phyloP scores from a whole-genome alignment of 345 rosid genomes.

The Eucalyptus erythrocorys region DNA sequence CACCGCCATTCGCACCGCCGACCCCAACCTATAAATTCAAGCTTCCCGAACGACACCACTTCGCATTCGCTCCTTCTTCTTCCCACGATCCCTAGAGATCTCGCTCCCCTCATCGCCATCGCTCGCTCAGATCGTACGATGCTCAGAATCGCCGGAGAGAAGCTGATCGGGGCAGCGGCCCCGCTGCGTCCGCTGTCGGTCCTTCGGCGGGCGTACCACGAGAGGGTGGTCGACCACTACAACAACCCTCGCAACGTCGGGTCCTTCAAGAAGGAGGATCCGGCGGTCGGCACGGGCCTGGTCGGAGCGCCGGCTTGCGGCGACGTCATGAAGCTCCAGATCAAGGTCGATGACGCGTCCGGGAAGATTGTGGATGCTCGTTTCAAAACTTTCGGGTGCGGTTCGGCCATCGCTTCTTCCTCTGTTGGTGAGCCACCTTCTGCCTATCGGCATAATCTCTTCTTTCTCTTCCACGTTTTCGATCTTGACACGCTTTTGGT shows the following conservation, averaged over 20 bases:
- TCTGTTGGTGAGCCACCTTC: constrained; percentile 48
- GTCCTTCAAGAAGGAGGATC: constrained; percentile 84
- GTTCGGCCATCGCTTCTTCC: constrained; percentile 95
- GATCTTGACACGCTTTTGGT: neutral
- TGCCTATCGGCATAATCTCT: neutral
- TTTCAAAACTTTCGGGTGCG: constrained; percentile 97
- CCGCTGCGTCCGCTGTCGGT: neutral
- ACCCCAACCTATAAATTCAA: neutral
- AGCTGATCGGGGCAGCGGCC: neutral
- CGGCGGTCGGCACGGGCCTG: constrained; percentile 70
- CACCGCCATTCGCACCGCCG: neutral
- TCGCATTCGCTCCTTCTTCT: neutral
- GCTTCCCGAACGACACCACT: neutral
- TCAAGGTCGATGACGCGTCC: constrained; percentile 73
- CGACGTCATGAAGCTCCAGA: constrained; percentile 97
- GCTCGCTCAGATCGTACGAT: neutral
- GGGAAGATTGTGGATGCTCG: constrained; percentile 82
- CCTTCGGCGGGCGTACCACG: constrained; percentile 47
- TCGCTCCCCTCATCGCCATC: neutral
- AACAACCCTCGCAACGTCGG: constrained; percentile 91
- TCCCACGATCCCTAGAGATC: neutral
- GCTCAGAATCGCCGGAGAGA: neutral
- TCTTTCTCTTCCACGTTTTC: neutral
- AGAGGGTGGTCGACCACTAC: constrained; percentile 94
- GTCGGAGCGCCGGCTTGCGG: constrained; percentile 99